Evolutionary conservation across 176 grass and related monocot genomes (phyloP).

Genomic region (Oryza australiensis): DNA sequence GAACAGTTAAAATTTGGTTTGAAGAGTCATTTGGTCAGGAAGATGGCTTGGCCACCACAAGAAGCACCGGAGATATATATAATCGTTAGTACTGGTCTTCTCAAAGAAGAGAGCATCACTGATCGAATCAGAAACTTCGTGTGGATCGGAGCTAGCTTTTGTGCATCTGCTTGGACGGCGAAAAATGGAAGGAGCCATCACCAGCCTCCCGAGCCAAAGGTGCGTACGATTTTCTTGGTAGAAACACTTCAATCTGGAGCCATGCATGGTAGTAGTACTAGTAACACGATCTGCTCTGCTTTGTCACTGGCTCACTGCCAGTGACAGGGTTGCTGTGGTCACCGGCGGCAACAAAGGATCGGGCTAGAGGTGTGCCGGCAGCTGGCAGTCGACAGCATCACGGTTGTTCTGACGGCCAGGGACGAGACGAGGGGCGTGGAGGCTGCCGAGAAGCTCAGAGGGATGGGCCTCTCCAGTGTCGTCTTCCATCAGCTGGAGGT

Average conservation of each 20-base stretch:
- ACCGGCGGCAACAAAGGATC: constrained; percentile 57
- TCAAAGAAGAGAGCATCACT: too few relatives aligned
- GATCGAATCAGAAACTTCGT: too few relatives aligned
- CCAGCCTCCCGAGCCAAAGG: neutral
- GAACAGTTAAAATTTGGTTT: too few relatives aligned
- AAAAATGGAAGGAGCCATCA: neutral
- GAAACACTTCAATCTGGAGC: too few relatives aligned
- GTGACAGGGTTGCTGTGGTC: constrained; percentile 45
- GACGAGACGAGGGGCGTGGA: constrained; percentile 37
- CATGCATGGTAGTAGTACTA: neutral
- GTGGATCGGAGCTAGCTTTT: too few relatives aligned
- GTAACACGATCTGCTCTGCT: neutral
- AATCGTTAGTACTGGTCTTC: too few relatives aligned
- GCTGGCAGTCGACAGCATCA: constrained; percentile 17
- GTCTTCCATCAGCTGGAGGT: constrained; percentile 57
- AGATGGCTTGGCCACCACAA: too few relatives aligned
- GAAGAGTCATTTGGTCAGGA: too few relatives aligned
- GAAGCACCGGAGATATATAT: too few relatives aligned
- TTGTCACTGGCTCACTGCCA: neutral
- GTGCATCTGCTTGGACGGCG: too few relatives aligned
- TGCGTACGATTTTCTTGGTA: neutral
- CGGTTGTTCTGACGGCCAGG: constrained; percentile 48
- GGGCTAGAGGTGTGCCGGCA: constrained; percentile 59
- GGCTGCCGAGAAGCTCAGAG: constrained; percentile 34
- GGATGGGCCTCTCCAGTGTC: neutral